Percentiles rank a stretch among this genome's conserved stretches.
Evolutionary conservation across 2,329 filamentous ascomycete species (phyloP).

Genomic region (Cercospora sp.): DNA sequence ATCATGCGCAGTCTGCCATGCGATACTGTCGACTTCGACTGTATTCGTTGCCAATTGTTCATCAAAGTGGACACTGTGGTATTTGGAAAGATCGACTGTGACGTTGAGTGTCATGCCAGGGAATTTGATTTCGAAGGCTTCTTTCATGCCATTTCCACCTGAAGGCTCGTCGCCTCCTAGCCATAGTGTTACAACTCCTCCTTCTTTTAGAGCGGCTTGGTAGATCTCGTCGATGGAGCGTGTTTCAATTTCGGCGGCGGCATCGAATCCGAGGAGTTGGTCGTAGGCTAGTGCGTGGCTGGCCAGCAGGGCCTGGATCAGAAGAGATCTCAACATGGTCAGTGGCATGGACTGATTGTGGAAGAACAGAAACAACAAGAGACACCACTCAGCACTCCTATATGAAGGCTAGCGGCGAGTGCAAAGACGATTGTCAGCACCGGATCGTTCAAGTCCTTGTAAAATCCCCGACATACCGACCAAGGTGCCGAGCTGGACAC

Average conservation of each 20-base stretch:
- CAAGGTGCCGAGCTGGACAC: too few species aligned
- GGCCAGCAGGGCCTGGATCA: neutral
- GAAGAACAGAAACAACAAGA: neutral
- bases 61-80: constrained; percentile 3
- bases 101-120: neutral
- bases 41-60: neutral
- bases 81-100: neutral
- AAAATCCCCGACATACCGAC: too few species aligned
- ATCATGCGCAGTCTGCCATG: neutral
- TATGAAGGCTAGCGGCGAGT: neutral
- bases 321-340: neutral
- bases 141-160: neutral
- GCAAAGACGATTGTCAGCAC: too few species aligned
- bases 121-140: neutral
- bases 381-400: neutral
- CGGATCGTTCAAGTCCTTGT: too few species aligned
- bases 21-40: neutral
- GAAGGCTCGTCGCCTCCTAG: neutral
- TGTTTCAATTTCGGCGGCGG: neutral
- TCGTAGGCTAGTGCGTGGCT: neutral
- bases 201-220: neutral
- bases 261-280: neutral
- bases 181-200: neutral
- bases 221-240: constrained; percentile 1
- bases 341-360: neutral